Evolutionary conservation across 2,329 filamentous ascomycete genomes (phyloP), one percentile per base, ranked within the genome.

Genomic region (Geosmithia flava): DNA sequence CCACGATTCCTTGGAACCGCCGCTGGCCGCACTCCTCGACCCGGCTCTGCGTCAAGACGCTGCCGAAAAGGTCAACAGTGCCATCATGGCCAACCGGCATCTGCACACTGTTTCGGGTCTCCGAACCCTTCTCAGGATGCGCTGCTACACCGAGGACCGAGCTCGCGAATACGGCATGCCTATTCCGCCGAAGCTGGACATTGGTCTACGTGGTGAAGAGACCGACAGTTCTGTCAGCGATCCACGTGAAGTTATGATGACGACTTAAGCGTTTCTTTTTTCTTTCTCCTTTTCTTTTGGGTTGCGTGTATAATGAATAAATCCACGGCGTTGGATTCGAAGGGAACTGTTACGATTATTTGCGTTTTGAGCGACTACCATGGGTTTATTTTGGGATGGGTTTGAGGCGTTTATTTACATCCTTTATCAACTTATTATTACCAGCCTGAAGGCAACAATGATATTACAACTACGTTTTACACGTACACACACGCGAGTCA

Each of bases 51-150:
- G 93, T 52, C 80, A 83, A 55, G 79, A 83, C 42, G 89, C 96
- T n/a, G 93, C 93, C 4, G 82, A 83, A 52, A 77, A 78, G 55
- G 93, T 98, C 48, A 98, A 98, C 61, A 83, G 89, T 64, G 87
- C 89, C 11, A 88, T 98, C 47, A 69, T 97, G 23, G 72, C 78
- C 49, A 81, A 76, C 46, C 83, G 90, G 60, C 83, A 83, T 20
- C 73, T 81, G 55, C 75, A 81, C 52, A 79, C 83, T 52, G 87
- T 95, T 62, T 85, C 90, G 13, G 85, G 87, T 23, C 87, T 98
- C 53, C 78, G 85, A 49, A 80, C 85, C 53, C 72, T 98, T 3
- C 81, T 95, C 41, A 83, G 83, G 58, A 76, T 95, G 60, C 79
- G 91, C 49, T 81, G 83, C 1, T 98, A 91, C 88, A 83, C 87